These are phyloP conservation scores for Candida parachauliodes DNA, from an alignment of 805 yeast species.

Conservation along the genomic window DNA sequence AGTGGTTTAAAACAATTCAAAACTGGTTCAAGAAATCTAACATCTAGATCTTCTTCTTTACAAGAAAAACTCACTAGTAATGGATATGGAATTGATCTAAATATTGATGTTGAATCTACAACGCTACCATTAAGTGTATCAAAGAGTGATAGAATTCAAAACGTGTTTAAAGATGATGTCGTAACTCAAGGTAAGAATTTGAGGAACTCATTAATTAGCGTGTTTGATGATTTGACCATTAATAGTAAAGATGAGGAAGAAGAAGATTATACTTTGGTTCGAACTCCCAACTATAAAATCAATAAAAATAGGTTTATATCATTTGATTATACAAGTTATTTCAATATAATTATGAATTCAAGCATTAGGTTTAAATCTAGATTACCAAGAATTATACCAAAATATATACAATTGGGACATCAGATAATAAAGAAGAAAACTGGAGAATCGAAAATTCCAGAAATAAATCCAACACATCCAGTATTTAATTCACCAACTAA, in stretches of 20 bases:
- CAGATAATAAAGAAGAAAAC: constrained; percentile 23
- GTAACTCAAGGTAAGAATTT: constrained; percentile 9
- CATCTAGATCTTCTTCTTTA: constrained; percentile 2
- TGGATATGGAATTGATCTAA: constrained; percentile 20
- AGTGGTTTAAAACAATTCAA: constrained; percentile 17
- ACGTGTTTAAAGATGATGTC: constrained; percentile 17
- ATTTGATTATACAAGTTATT: constrained; percentile 7
- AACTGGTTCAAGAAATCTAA: constrained; percentile 12
- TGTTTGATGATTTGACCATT: constrained; percentile 5
- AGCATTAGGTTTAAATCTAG: constrained; percentile 11
- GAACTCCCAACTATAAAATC: not conserved
- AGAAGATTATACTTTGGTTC: constrained; percentile 9
- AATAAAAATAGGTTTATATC: constrained; percentile 1
- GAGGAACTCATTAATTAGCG: constrained; percentile 7
- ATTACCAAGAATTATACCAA: constrained; percentile 23
- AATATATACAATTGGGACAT: constrained; percentile 17
- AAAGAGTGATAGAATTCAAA: constrained; percentile 26
- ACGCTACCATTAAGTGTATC: constrained; percentile 31
- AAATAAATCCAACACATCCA: constrained; percentile 21
- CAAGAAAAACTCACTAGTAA: constrained; percentile 5
- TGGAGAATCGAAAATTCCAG: constrained; percentile 5
- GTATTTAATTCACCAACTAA: constrained; percentile 25
- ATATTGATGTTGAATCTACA: constrained; percentile 22
- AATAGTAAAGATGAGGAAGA: constrained; percentile 9
- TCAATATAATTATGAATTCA: constrained; percentile 8